These are phyloP conservation scores for Phoma sp. DNA, from an alignment of 2,329 filamentous ascomycete genomes.

Conservation along the genomic window DNA sequence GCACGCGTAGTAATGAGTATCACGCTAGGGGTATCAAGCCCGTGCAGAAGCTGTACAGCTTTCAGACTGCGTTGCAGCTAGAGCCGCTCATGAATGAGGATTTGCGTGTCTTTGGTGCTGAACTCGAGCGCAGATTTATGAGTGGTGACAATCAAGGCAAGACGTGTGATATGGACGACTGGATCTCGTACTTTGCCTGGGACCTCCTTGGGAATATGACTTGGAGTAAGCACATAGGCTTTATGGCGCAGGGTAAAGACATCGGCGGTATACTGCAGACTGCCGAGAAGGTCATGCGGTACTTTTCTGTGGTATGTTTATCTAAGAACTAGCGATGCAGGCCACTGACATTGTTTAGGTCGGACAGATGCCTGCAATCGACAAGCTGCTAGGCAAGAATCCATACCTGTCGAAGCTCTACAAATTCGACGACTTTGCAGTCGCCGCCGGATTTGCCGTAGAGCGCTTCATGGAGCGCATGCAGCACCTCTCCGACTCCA, in stretches of 20 bases:
- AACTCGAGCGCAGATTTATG: conserved; percentile 40
- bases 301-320: conserved; percentile 35
- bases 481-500: conserved; percentile 22
- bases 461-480: conserved; percentile 33
- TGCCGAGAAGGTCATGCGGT: conserved; percentile 43
- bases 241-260: conserved; percentile 52
- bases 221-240: conserved; percentile 53
- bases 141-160: conserved; percentile 31
- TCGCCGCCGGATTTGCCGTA: conserved; percentile 28
- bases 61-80: conserved; percentile 34
- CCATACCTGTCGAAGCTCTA: conserved; percentile 27
- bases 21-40: conserved; percentile 35
- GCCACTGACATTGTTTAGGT: conserved; percentile 14
- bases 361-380: conserved; percentile 42
- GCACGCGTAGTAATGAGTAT: conserved; percentile 41
- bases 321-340: too few relatives aligned
- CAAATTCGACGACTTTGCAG: conserved; percentile 33
- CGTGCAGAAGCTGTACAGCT: conserved; percentile 40
- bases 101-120: conserved; percentile 26
- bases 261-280: conserved; percentile 48
- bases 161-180: conserved; percentile 42
- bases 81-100: conserved; percentile 39
- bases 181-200: conserved; percentile 43
- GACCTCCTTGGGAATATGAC: conserved; percentile 51
- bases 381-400: conserved; percentile 35